Percentiles rank a stretch among this genome's conserved stretches.
phyloP scores from a whole-genome alignment of 148 eudicot species.

The Fagopyrum homotropicum region DNA sequence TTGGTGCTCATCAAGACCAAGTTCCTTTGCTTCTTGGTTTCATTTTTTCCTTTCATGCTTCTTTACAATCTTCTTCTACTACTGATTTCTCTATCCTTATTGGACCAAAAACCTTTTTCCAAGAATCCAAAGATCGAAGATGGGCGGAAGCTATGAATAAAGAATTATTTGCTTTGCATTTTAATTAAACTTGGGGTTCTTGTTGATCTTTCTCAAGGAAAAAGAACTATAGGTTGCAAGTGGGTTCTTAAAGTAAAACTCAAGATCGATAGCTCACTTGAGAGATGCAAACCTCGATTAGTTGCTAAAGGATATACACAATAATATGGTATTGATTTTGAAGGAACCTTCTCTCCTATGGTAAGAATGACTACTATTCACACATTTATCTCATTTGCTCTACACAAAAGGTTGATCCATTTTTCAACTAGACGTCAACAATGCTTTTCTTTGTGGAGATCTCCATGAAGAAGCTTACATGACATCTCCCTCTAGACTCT shows the following conservation, averaged over 20 bases:
- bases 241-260: background rate
- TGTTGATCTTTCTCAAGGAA: background rate
- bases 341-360: background rate
- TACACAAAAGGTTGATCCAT: background rate
- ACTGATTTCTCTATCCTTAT: too few species aligned
- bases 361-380: background rate
- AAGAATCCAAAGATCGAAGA: too few species aligned
- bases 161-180: background rate
- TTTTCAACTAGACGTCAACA: too few species aligned
- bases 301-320: background rate
- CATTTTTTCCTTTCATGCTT: too few species aligned
- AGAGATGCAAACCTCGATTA: background rate
- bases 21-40: too few species aligned
- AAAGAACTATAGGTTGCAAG: background rate
- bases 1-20: too few species aligned
- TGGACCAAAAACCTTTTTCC: too few species aligned
- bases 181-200: background rate
- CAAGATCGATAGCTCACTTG: background rate
- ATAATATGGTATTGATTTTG: background rate
- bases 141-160: background rate
- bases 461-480: background rate
- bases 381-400: background rate
- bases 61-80: too few species aligned
- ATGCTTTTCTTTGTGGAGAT: background rate
- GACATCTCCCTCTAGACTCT: background rate